A percentile compares a stretch with the other conserved stretches of the same genome.
These are phyloP conservation scores for Singerocomus inundabilis DNA, from an alignment of 1,284 basidiomycete genomes.

Conservation along the genomic window DNA sequence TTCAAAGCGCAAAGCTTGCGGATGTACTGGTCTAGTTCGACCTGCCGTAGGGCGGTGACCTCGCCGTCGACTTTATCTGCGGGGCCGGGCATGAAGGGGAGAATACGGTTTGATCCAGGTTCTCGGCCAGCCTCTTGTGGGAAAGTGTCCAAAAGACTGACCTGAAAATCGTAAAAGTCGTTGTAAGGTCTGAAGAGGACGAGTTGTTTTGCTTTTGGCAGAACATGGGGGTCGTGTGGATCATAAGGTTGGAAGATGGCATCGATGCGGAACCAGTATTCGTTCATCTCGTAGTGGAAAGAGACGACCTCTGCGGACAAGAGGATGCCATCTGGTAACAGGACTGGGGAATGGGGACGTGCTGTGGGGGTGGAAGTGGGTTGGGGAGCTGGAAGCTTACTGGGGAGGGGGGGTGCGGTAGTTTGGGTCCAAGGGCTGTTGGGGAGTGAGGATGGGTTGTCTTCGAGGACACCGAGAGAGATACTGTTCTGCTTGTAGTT, in stretches of 20 bases:
- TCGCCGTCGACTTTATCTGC: slow-evolving; percentile 82
- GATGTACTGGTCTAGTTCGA: slow-evolving; percentile 89
- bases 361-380: slow-evolving; percentile 19
- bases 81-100: slow-evolving; percentile 97
- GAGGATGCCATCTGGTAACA: slow-evolving; percentile 79
- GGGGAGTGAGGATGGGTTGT: slow-evolving; percentile 44
- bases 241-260: slow-evolving; percentile 84
- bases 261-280: slow-evolving; percentile 97
- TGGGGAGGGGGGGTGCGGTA: slow-evolving; percentile 22
- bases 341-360: slow-evolving; percentile 39
- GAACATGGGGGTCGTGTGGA: slow-evolving; percentile 45
- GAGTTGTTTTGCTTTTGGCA: slow-evolving; percentile 75
- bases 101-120: slow-evolving; percentile 62
- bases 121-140: slow-evolving; percentile 86
- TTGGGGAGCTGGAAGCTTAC: slow-evolving; percentile 10
- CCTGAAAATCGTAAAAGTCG: slow-evolving; percentile 98
- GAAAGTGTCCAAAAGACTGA: slow-evolving; percentile 82
- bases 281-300: slow-evolving; percentile 94
- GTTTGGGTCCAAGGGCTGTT: slow-evolving; percentile 42
- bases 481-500: slow-evolving; percentile 97
- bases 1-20: slow-evolving; percentile 72
- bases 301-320: slow-evolving; percentile 90
- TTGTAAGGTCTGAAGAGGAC: slow-evolving; percentile 95
- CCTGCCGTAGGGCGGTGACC: slow-evolving; percentile 78
- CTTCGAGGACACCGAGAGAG: slow-evolving; percentile 87